These are phyloP conservation scores for Macrophomina pseudophaseolina DNA, from an alignment of 2,329 filamentous ascomycete genomes.

Conservation along the genomic window DNA sequence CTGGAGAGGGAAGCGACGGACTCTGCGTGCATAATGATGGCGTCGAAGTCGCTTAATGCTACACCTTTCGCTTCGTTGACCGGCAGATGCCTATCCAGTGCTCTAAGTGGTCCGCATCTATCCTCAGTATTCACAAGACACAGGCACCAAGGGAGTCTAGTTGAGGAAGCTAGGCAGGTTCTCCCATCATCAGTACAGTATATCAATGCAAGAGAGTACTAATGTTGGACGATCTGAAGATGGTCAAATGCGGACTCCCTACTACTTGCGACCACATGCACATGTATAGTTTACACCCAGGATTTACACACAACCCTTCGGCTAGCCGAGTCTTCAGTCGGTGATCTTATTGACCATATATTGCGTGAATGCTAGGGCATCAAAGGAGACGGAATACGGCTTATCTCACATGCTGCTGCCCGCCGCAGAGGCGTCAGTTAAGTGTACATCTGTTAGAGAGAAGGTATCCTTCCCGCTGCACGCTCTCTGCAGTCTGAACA, in stretches of 20 bases:
- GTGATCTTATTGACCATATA: constrained; percentile 14
- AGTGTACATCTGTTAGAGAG: background rate
- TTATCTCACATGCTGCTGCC: no score
- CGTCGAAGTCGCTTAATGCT: background rate
- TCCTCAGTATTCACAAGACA: no score
- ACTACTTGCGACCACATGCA: background rate
- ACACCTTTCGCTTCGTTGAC: background rate
- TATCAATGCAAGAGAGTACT: no score
- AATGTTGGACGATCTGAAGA: no score
- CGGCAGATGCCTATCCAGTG: background rate
- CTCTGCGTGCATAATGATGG: background rate
- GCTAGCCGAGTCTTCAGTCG: background rate
- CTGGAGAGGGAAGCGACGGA: background rate
- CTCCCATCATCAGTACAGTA: no score
- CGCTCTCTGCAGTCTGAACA: background rate
- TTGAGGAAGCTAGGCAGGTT: no score
- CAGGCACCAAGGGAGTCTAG: no score
- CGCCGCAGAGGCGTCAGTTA: no score
- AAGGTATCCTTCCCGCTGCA: background rate
- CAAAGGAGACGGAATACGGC: background rate
- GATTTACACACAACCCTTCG: no score
- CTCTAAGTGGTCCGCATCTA: no score
- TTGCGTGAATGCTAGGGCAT: background rate
- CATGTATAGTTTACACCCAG: no score
- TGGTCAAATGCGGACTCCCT: no score